A percentile compares a stretch with the other conserved stretches of the same genome.
These are phyloP conservation scores for Xerocomus potaroensis DNA, from an alignment of 768 basidiomycete species.

Conservation along the genomic window DNA sequence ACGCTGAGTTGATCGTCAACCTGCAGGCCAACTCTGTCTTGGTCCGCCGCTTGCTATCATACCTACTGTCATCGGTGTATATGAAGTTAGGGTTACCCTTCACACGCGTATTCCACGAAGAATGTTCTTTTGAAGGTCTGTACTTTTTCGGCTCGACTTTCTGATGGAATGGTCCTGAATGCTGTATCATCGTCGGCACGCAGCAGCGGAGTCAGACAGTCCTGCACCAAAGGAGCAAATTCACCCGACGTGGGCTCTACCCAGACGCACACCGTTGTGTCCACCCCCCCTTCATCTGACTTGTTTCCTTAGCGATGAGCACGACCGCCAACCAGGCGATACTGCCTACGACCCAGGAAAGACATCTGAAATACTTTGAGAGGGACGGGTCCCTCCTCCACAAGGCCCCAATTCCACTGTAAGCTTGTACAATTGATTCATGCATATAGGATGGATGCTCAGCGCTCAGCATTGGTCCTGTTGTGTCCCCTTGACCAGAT, in stretches of 20 bases:
- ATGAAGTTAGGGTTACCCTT: neutral
- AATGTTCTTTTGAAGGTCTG: constrained; percentile 11
- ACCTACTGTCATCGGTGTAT: neutral
- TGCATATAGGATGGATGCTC: neutral
- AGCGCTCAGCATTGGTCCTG: neutral
- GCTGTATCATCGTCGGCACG: neutral
- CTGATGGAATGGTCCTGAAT: constrained; percentile 12
- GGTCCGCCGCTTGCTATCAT: neutral
- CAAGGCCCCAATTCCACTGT: constrained; percentile 22
- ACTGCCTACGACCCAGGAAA: neutral
- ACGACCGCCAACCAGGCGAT: neutral
- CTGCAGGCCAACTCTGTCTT: neutral
- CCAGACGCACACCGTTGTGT: neutral
- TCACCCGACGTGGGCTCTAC: neutral
- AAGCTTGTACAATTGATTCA: neutral
- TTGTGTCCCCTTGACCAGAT: constrained; percentile 9
- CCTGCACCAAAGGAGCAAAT: neutral
- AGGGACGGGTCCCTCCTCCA: neutral
- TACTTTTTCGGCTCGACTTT: constrained; percentile 5
- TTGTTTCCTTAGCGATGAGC: constrained; percentile 5
- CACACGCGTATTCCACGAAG: constrained; percentile 10
- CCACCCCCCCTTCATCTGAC: neutral
- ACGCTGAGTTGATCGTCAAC: neutral
- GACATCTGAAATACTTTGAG: neutral
- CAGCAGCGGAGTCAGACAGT: neutral